A percentile compares a stretch with the other conserved stretches of the same genome.
Evolutionary conservation across 176 grass and related monocot genomes (phyloP).

Genomic region (Aegilops speltoides): DNA sequence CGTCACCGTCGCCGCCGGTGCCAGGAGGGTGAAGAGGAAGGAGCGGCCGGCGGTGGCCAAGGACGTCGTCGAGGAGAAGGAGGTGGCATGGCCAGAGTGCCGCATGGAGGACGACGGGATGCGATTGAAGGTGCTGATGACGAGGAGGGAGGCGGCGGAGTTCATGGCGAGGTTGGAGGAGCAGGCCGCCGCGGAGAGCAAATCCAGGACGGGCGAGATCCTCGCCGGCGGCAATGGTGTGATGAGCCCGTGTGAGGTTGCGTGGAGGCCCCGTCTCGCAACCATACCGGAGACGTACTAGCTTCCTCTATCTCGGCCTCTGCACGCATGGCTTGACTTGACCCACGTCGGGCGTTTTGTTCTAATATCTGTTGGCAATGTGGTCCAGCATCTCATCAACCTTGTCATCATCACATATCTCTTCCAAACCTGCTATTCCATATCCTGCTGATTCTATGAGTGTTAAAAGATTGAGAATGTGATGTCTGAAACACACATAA

Average conservation of each 20-base stretch:
- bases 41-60: not conserved
- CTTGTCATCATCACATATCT: no score
- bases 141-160: conserved; percentile 36
- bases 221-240: not conserved
- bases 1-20: not conserved
- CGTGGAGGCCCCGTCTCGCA: conserved; percentile 35
- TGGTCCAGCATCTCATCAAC: no score
- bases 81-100: not conserved
- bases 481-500: no score
- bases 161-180: conserved; percentile 17
- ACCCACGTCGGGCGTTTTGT: not conserved
- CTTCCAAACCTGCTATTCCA: no score
- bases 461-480: no score
- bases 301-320: not conserved
- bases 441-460: no score
- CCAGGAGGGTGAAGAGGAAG: not conserved
- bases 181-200: not conserved
- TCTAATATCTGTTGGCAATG: no score
- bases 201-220: not conserved
- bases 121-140: conserved; percentile 54
- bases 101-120: conserved; percentile 5
- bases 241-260: conserved; percentile 24
- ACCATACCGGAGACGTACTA: conserved; percentile 32
- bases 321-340: not conserved
- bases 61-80: not conserved